Percentiles rank a stretch among this genome's conserved stretches.
Conservation (phyloP, 805 yeast genomes). For the Saturnispora kantuleensis region DNA sequence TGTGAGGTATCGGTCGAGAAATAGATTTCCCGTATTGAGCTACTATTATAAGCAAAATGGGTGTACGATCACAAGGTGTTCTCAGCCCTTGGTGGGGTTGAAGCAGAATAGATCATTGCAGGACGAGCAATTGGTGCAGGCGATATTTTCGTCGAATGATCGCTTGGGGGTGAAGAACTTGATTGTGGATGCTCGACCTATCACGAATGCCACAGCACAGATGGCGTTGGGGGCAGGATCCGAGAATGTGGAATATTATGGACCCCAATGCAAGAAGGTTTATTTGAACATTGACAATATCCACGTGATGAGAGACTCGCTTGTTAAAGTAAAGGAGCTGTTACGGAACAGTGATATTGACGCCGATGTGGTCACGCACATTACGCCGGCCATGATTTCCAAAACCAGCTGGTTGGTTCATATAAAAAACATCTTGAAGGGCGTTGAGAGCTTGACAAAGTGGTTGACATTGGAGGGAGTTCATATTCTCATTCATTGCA, state of each 20-base stretch:
- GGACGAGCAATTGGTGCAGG: slow-evolving; percentile 75
- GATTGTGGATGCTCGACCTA: slow-evolving; percentile 85
- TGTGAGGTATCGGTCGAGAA: slow-evolving; percentile 75
- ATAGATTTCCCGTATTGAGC: slow-evolving; percentile 71
- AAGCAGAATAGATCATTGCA: slow-evolving; percentile 83
- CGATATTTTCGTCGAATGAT: slow-evolving; percentile 57
- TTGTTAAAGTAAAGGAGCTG: slow-evolving; percentile 50
- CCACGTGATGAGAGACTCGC: slow-evolving; percentile 86
- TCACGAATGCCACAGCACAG: slow-evolving; percentile 93
- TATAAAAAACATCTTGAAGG: slow-evolving; percentile 54
- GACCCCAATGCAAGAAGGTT: slow-evolving; percentile 43
- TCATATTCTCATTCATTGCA: slow-evolving; percentile 82
- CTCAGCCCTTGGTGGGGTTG: slow-evolving; percentile 89
- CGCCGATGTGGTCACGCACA: slow-evolving; percentile 30
- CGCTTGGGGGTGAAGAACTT: slow-evolving; percentile 34
- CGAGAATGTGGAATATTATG: slow-evolving; percentile 79
- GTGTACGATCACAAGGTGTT: slow-evolving; percentile 75
- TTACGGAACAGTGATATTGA: slow-evolving; percentile 68
- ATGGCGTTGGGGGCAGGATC: slow-evolving; percentile 98
- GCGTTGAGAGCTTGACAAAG: slow-evolving; percentile 69
- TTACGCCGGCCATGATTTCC: slow-evolving; percentile 46
- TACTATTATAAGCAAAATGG: slow-evolving; percentile 63
- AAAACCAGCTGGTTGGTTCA: slow-evolving; percentile 77
- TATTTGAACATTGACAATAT: slow-evolving; percentile 91
- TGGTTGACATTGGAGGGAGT: slow-evolving; percentile 77